Conservation (phyloP, 352 stramenopile species). For the Peronosclerospora sorghi region DNA sequence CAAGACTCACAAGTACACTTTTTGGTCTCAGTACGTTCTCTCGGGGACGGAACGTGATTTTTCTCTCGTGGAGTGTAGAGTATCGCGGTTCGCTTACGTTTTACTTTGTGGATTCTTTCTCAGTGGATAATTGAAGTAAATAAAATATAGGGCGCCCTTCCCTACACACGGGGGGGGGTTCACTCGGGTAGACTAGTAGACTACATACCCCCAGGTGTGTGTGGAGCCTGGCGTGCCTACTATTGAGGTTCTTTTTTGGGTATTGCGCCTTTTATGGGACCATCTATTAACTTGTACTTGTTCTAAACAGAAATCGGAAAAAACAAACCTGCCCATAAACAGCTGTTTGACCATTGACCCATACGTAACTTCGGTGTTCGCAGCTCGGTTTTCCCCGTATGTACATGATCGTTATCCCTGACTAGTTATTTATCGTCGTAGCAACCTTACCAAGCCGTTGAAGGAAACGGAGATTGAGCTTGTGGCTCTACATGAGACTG, state of each 20-base stretch:
- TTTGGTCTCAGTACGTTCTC: too few relatives aligned
- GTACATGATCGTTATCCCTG: not conserved
- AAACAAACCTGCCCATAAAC: conserved; percentile 44
- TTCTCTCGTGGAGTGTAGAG: too few relatives aligned
- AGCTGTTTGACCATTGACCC: conserved; percentile 91
- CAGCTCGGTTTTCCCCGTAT: conserved; percentile 69
- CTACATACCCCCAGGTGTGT: too few relatives aligned
- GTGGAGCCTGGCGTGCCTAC: conserved; percentile 85
- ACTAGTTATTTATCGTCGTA: conserved; percentile 7
- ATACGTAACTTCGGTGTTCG: conserved; percentile 86
- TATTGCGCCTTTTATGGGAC: not conserved
- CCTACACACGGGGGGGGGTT: too few relatives aligned
- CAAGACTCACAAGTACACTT: too few relatives aligned
- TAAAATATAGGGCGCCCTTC: too few relatives aligned
- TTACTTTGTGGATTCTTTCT: too few relatives aligned
- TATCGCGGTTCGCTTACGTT: too few relatives aligned
- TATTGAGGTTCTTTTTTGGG: too few relatives aligned
- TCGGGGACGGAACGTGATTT: too few relatives aligned
- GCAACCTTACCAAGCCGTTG: conserved; percentile 50
- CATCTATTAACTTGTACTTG: not conserved
- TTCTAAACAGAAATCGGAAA: conserved; percentile 58
- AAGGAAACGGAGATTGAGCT: conserved; percentile 64
- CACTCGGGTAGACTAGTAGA: too few relatives aligned
- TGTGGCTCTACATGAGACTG: conserved; percentile 55
- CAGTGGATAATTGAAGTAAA: too few relatives aligned